Evolutionary conservation across 352 stramenopile species (phyloP).

Genomic region (Sclerospora graminicola): DNA sequence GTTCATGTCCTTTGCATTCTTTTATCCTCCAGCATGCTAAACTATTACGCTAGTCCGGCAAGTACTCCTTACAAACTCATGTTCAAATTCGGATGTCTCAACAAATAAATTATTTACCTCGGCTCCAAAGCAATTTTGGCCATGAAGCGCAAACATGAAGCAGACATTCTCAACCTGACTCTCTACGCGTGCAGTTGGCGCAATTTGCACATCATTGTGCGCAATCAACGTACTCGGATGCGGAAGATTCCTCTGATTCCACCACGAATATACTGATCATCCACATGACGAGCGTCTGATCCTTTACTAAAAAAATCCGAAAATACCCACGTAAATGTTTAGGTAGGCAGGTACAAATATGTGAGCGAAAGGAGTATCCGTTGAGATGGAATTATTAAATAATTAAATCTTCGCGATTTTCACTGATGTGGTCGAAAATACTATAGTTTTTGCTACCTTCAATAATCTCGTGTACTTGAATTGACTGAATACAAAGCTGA

Average conservation of each 20-base stretch:
- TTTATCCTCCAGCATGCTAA: constrained; percentile 22
- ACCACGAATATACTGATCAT: constrained; percentile 82
- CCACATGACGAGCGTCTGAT: constrained; percentile 64
- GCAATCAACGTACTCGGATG: constrained; percentile 50
- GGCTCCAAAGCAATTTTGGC: constrained; percentile 42
- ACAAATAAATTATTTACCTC: constrained; percentile 26
- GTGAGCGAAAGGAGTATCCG: constrained; percentile 27
- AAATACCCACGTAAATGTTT: constrained; percentile 31
- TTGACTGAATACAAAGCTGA: too few relatives aligned
- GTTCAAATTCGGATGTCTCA: too few relatives aligned
- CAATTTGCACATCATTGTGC: constrained; percentile 40
- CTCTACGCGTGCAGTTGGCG: too few relatives aligned
- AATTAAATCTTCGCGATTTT: too few relatives aligned
- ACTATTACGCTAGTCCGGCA: constrained; percentile 24
- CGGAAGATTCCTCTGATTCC: constrained; percentile 67
- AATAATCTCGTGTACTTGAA: too few relatives aligned
- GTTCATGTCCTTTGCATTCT: constrained; percentile 10
- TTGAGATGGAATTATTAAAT: not conserved
- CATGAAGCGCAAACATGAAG: constrained; percentile 44
- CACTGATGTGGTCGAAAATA: constrained; percentile 28
- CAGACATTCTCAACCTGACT: constrained; percentile 39
- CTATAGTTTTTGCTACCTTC: constrained; percentile 24
- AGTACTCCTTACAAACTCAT: too few relatives aligned
- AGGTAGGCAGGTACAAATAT: constrained; percentile 69
- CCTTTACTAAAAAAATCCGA: constrained; percentile 52